These are phyloP conservation scores for Cetraspora pellucida DNA, from an alignment of 192 early-diverging fungal species.

Conservation along the genomic window DNA sequence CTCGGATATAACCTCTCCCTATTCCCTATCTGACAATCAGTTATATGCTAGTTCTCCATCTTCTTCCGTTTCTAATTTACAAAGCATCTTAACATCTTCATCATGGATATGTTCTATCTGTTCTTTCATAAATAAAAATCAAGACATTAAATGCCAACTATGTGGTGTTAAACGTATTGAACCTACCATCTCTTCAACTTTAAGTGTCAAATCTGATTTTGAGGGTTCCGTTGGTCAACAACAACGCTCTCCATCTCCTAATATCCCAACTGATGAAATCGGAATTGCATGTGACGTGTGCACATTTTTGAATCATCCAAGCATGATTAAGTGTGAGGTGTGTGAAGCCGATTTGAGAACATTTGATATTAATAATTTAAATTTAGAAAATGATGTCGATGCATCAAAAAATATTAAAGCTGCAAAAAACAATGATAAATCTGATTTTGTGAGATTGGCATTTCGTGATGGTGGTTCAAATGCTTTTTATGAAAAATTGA, in stretches of 20 bases:
- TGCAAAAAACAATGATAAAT: neutral
- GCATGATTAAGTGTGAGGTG: conserved; percentile 81
- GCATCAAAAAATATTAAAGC: neutral
- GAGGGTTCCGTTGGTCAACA: neutral
- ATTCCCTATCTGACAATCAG: conserved; percentile 20
- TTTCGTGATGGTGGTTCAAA: conserved; percentile 75
- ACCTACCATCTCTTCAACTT: neutral
- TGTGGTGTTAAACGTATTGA: conserved; percentile 57
- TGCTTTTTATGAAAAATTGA: conserved; percentile 65
- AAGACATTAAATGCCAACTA: conserved; percentile 50
- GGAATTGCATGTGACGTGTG: conserved; percentile 70
- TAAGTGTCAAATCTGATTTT: neutral
- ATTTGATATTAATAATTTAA: conserved; percentile 13
- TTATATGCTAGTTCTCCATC: conserved; percentile 21
- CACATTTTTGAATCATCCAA: conserved; percentile 87
- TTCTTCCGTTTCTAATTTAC: conserved; percentile 24
- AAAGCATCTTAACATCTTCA: conserved; percentile 25
- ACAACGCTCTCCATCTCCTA: neutral
- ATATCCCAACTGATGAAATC: neutral
- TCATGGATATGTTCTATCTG: conserved; percentile 63
- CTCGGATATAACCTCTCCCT: neutral
- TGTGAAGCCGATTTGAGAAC: conserved; percentile 69
- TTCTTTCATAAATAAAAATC: conserved; percentile 44
- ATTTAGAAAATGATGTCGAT: neutral
- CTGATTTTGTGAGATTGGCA: conserved; percentile 66